Percentiles rank a stretch among this genome's conserved stretches.
Evolutionary conservation across 306 rosid genomes (phyloP).

Genomic region (Cucurbita maxima): DNA sequence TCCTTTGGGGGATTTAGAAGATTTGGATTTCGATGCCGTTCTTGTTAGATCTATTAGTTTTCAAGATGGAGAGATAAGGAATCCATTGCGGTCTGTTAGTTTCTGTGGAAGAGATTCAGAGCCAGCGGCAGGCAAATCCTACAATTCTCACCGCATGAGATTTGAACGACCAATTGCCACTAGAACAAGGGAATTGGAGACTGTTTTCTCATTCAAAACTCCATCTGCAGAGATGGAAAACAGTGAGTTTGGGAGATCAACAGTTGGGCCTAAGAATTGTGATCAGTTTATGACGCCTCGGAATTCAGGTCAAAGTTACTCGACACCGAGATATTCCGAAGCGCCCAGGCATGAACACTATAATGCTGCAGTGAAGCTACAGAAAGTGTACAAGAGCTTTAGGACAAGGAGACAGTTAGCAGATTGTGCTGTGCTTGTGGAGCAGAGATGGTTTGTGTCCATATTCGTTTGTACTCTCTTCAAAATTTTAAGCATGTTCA

Average conservation of each 20-base stretch:
- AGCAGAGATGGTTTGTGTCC: conserved; percentile 67
- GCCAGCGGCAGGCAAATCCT: conserved; percentile 3
- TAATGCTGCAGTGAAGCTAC: conserved; percentile 62
- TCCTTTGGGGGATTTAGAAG: conserved; percentile 17
- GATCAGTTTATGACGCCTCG: conserved; percentile 11
- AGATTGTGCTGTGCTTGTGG: conserved; percentile 83
- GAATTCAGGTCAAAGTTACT: not conserved
- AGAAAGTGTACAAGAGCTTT: conserved; percentile 88
- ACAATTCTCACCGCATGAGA: conserved; percentile 21
- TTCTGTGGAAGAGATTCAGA: conserved; percentile 22
- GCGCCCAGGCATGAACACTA: conserved; percentile 15
- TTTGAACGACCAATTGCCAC: conserved; percentile 29
- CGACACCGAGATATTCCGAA: conserved; percentile 8
- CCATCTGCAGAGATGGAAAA: conserved; percentile 25
- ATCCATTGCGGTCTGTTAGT: conserved; percentile 13
- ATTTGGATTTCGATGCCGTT: conserved; percentile 27
- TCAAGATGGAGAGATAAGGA: conserved; percentile 13
- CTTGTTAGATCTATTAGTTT: conserved; percentile 17
- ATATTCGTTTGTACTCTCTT: not conserved
- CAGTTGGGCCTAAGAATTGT: conserved; percentile 12
- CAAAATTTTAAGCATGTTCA: not conserved
- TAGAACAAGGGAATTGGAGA: conserved; percentile 24
- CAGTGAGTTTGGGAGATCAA: conserved; percentile 15
- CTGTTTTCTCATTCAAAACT: conserved; percentile 17
- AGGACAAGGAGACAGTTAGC: conserved; percentile 73